Base-by-base conservation (phyloP, 371 early-diverging fungal species). In the Mucor piriformis region DNA sequence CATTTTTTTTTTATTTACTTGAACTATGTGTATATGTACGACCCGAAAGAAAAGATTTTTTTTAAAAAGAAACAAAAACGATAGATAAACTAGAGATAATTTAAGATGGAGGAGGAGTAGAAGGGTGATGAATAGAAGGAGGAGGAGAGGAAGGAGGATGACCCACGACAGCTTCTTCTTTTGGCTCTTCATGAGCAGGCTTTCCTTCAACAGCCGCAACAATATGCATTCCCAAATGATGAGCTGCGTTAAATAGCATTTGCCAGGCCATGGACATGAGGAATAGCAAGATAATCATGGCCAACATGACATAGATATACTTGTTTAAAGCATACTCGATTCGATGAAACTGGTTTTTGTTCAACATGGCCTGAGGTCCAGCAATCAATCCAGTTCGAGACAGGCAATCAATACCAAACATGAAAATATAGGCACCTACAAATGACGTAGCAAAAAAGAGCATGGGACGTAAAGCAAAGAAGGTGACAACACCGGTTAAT, bases 341-440 rank as follows among this genome's bases (percentile, higher is more conserved):
- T 0, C 6, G 3, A 10, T 67, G 48, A 5, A 10, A 16, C 23
- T 51, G 61, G 15, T 66, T 66, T 13, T 51, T 32, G 35, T 67
- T 62, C 12, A 54, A 50, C 16, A 67, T 18, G 0, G 50, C 37
- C 40, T 67, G 42, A 18, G 57, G 47, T 1, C 62, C 67, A n/a
- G 67, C 67, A 24, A 67, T 50, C 25, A 54, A 62, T 0, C 67
- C 67, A 6, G 44, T 35, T 24, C 62, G 38, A 6, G 67, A 62
- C 44, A 67, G 34, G 42, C 62, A 67, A 27, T 77, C 78, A 10
- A 77, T 48, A 11, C 69, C 78, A 13, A 74, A 50, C 25, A 74
- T 64, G 24, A 74, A 50, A 0, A 50, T 49, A 46, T 67, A 74
- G 2, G 69, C 69, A 2, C 78, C 78, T 0, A 74, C 62, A 43